phyloP scores from a whole-genome alignment of 129 eudicot species.

The Flaveria bidentis region DNA sequence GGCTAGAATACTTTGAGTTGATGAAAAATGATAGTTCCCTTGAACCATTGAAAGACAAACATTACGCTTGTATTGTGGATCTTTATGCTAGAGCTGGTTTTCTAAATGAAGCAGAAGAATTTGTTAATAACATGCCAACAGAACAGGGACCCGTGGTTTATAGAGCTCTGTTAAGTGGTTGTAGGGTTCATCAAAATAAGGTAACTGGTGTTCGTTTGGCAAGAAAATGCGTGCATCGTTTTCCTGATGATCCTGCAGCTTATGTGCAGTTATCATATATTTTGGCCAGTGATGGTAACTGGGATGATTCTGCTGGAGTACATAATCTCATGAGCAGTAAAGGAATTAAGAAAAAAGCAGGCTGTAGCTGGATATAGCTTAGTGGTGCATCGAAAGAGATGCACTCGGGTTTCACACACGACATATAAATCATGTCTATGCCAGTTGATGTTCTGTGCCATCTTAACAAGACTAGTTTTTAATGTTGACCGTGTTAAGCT shows the following conservation, averaged over 20 bases:
- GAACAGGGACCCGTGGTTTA: conserved; percentile 51
- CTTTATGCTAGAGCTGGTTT: conserved; percentile 67
- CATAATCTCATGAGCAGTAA: conserved; percentile 47
- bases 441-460: too few species aligned
- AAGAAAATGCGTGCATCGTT: conserved; percentile 42
- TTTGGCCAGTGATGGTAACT: conserved; percentile 49
- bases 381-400: neutral
- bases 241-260: conserved; percentile 59
- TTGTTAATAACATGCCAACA: conserved; percentile 50
- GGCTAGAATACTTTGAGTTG: conserved; percentile 51
- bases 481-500: neutral
- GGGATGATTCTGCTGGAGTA: conserved; percentile 57
- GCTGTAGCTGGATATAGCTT: conserved; percentile 54
- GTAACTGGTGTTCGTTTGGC: conserved; percentile 53
- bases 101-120: conserved; percentile 57
- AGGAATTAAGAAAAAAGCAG: conserved; percentile 52
- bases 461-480: too few species aligned
- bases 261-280: conserved; percentile 58
- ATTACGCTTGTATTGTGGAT: conserved; percentile 68
- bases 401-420: neutral
- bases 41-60: conserved; percentile 48
- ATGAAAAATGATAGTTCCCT: conserved; percentile 44
- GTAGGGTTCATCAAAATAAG: conserved; percentile 50
- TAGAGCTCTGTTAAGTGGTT: conserved; percentile 67
- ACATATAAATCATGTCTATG: neutral